phyloP scores from a whole-genome alignment of 192 early-diverging fungal species.

The Coemansia sp. region DNA sequence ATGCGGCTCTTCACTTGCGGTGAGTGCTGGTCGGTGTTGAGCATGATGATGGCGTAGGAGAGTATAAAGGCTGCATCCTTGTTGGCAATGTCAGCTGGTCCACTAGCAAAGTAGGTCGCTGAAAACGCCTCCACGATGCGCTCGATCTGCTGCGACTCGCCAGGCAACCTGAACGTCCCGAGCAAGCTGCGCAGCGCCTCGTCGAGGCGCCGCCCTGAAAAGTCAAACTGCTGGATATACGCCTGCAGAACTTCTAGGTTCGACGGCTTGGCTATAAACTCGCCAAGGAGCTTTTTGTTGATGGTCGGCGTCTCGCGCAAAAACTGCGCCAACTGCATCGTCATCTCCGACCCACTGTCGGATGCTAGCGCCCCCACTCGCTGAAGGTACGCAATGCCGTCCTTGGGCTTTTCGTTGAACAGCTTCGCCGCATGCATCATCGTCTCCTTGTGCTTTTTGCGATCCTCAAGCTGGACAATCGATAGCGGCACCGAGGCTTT shows the following conservation, averaged over 20 bases:
- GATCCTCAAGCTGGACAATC: conserved; percentile 35
- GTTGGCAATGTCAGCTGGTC: conserved; percentile 63
- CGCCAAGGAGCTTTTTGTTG: conserved; percentile 84
- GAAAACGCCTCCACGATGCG: conserved; percentile 93
- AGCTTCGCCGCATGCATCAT: conserved; percentile 72
- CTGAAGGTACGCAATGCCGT: conserved; percentile 81
- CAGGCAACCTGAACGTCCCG: conserved; percentile 92
- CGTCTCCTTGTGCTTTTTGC: conserved; percentile 68
- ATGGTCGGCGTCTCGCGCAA: conserved; percentile 79
- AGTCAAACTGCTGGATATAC: conserved; percentile 86
- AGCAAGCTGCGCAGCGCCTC: conserved; percentile 91
- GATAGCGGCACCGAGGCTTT: conserved; percentile 9
- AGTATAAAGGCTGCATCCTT: conserved; percentile 85
- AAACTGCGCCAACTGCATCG: conserved; percentile 65
- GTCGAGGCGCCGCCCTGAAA: conserved; percentile 83
- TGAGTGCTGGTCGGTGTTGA: conserved; percentile 99
- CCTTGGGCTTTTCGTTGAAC: conserved; percentile 87
- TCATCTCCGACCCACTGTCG: conserved; percentile 24
- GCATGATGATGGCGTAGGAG: conserved; percentile 91
- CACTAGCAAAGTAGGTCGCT: conserved; percentile 69
- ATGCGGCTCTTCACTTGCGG: conserved; percentile 86
- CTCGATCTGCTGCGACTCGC: conserved; percentile 98
- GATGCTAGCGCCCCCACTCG: conserved; percentile 33
- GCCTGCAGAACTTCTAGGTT: conserved; percentile 82
- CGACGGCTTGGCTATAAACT: conserved; percentile 81